phyloP scores from a whole-genome alignment of 1,284 basidiomycete genomes.

The Sanghuangporus baumii region DNA sequence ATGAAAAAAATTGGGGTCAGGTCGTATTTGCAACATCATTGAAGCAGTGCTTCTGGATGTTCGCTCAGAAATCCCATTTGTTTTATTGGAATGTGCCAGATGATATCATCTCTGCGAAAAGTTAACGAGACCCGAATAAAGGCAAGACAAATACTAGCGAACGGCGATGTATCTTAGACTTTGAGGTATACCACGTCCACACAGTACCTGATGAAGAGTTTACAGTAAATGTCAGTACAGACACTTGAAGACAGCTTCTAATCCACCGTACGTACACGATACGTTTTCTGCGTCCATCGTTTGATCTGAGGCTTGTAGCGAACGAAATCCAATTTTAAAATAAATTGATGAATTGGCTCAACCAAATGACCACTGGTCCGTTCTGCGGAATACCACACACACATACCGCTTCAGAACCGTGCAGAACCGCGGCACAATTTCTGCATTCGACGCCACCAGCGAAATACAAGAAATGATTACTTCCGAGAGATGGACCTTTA shows the following conservation, averaged over 20 bases:
- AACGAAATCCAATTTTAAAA: slow-evolving; percentile 53
- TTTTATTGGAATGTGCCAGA: slow-evolving; percentile 33
- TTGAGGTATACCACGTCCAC: neutral
- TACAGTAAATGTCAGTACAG: neutral
- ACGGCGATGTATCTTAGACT: slow-evolving; percentile 22
- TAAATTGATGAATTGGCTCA: slow-evolving; percentile 33
- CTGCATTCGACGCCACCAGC: neutral
- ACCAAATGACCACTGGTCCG: slow-evolving; percentile 23
- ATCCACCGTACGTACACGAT: too few relatives aligned
- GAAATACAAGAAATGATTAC: slow-evolving; percentile 22
- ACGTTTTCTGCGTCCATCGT: slow-evolving; percentile 32
- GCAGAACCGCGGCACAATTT: slow-evolving; percentile 27
- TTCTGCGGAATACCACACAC: slow-evolving; percentile 31
- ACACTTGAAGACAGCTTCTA: neutral
- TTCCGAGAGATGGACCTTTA: slow-evolving; percentile 27
- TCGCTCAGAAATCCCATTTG: slow-evolving; percentile 34
- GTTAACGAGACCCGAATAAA: slow-evolving; percentile 22
- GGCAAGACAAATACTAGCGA: neutral
- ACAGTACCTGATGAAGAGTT: neutral
- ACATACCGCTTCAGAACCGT: slow-evolving; percentile 36
- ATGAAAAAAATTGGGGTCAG: neutral
- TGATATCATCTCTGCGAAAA: slow-evolving; percentile 23
- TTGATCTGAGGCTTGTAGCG: slow-evolving; percentile 40
- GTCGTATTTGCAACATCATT: neutral
- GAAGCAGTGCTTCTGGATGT: slow-evolving; percentile 16